Evolutionary conservation across 2,329 filamentous ascomycete species (phyloP), one percentile per base, ranked within the genome.

Genomic region (Diaporthe ampelina): DNA sequence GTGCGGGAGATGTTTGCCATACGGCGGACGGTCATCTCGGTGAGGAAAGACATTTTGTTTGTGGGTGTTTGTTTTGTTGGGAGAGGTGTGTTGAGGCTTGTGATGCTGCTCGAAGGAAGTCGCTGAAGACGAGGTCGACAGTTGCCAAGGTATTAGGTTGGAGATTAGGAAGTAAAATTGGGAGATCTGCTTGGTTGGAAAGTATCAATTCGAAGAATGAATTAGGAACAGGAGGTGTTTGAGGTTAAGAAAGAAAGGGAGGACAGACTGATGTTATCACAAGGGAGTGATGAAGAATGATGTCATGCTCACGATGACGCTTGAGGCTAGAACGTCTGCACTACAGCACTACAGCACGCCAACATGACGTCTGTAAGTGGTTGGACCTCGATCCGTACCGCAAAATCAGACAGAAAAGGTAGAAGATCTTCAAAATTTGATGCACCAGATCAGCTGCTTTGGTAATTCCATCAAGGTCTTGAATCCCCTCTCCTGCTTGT

Each of bases 31-130:
- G 84, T 78, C 75, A 83, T 80, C 79, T 88, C 81, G 75, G 87
- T 85, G 83, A 90, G 82, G 82, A 88, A 88, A 69, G 89, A 89
- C 89, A 91, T 91, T 76, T 67, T 84, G 74, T 58, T 48, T 73
- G 48, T 77, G 37, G 50, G 76, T n/a, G 45, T 24, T 21, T 43
- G 69, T 57, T 57, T 70, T 61, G 43, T 75, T 65, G 59, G 71
- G 24, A 29, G 17, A 37, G 59, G 37, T 54, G 45, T 26, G 40
- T 57, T 50, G 29, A 37, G 43, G 40, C 26, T 19, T 57, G 52
- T 37, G 63, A 63, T 29, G 65, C 3, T 58, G 58, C 52, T 73
- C 58, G 43, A 52, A 73, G 32, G 74, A 74, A 63, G 17, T 52
- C 15, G 73, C 32, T 63, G 67, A 24, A 13, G 67, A 26, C 17